Evolutionary conservation across 768 basidiomycete genomes (phyloP).

Genomic region (Mycena vitilis): DNA sequence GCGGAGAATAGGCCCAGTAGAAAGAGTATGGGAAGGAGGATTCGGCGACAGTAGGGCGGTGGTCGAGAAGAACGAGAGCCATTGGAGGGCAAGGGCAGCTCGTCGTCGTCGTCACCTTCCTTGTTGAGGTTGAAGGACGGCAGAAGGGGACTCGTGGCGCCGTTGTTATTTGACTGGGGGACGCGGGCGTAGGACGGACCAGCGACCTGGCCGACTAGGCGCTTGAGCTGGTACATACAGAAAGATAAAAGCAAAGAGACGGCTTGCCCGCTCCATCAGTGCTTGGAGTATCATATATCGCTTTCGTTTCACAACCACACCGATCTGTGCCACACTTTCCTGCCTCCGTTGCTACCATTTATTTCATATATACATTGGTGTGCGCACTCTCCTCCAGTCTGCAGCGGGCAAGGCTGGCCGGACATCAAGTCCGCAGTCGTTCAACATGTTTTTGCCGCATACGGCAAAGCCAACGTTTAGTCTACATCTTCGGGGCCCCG

Average conservation of each 20-base stretch:
- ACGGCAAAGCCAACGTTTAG: too few species aligned
- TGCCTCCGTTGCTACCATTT: too few species aligned
- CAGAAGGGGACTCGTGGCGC: conserved; percentile 17
- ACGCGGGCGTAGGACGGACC: conserved; percentile 30
- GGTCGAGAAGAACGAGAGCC: conserved; percentile 4
- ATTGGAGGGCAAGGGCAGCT: not conserved
- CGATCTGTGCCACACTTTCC: too few species aligned
- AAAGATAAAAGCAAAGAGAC: not conserved
- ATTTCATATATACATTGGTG: too few species aligned
- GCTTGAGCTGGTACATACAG: conserved; percentile 28
- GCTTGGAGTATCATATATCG: too few species aligned
- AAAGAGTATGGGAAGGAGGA: conserved; percentile 29
- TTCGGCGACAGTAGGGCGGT: conserved; percentile 13
- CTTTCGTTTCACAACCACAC: too few species aligned
- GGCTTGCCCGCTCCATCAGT: too few species aligned
- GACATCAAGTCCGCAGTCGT: too few species aligned
- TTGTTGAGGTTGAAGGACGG: conserved; percentile 3
- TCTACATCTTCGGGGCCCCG: too few species aligned
- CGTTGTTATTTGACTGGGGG: conserved; percentile 17
- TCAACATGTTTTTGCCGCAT: too few species aligned
- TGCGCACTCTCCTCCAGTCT: too few species aligned
- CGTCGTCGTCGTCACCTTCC: conserved; percentile 6
- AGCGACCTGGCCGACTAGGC: conserved; percentile 21
- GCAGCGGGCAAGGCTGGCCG: too few species aligned
- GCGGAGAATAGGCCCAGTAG: conserved; percentile 26